Evolutionary conservation across 371 early-diverging fungal species (phyloP), one percentile per base, ranked within the genome.

Genomic region (Mucor lusitanicus): DNA sequence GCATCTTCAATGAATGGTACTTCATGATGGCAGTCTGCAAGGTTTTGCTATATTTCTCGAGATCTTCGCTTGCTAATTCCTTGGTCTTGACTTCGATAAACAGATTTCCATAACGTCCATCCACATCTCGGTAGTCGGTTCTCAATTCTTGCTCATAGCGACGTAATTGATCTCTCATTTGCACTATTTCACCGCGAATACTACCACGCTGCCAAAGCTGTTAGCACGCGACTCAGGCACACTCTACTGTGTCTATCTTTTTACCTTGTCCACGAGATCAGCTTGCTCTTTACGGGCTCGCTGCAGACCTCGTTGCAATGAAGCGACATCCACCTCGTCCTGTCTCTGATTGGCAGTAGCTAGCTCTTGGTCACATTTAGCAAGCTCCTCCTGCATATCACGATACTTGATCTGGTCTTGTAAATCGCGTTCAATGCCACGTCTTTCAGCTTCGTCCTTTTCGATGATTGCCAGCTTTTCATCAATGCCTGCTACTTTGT

Each of bases 1-100:
- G 91, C 94, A 99, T 99, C 74, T 99, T 99, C 42, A 90, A 69
- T 7, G 94, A 84, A 72, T 99, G 99, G 77, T 92, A 99, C 54
- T 92, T 88, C 87, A 98, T 91, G 64, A 99, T 98, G 1, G 97
- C 96, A 19, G 90, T 79, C 61, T 99, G 97, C 6, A 99, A 76
- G 1, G 94, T 95, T 71, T 89, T 91, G 17, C 90, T 79, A 67
- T 95, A 97, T 56, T 87, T 91, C 50, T 97, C 95, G 32, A 98
- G 71, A 78, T 99, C 99, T 2, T 72, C 64, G 53, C 85, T 63
- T 0, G 92, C 92, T 69, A 97, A 65, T 70, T 96, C 93, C 5
- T 85, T 87, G 7, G 91, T 90, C 83, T 90, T 90, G 56, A 93
- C 85, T 30, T 87, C 82, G 32, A 96, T 81, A 40, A 89, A 78